These are phyloP conservation scores for Pseudogymnoascus verrucosus DNA, from an alignment of 2,329 filamentous ascomycete genomes.

Conservation along the genomic window DNA sequence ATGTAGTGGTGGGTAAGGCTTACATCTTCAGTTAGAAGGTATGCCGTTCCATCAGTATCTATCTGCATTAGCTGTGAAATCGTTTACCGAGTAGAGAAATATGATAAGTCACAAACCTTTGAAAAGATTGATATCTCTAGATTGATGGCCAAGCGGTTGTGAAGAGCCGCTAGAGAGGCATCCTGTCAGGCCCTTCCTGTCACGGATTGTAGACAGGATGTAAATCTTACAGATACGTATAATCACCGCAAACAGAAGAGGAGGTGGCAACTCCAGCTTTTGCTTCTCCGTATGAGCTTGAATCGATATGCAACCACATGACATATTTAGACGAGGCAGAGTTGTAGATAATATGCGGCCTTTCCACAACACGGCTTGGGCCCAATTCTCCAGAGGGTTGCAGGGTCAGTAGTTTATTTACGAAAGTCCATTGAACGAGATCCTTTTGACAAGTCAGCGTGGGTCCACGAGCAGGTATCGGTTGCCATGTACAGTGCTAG, in stretches of 20 bases:
- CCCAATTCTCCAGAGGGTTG: constrained; percentile 49
- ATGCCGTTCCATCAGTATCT: constrained; percentile 52
- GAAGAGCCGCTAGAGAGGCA: constrained; percentile 19
- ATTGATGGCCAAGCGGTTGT: constrained; percentile 27
- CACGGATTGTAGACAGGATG: not conserved
- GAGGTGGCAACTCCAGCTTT: constrained; percentile 56
- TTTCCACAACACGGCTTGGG: constrained; percentile 53
- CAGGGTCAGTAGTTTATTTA: constrained; percentile 48
- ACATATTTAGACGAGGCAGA: constrained; percentile 56
- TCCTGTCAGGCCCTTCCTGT: constrained; percentile 6
- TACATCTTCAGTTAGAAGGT: constrained; percentile 56
- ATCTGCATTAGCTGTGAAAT: constrained; percentile 24
- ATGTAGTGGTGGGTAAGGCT: constrained; percentile 20
- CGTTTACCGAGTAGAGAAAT: not conserved
- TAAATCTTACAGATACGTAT: constrained; percentile 36
- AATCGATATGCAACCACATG: constrained; percentile 63
- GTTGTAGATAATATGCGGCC: constrained; percentile 63
- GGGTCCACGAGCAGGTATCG: not conserved
- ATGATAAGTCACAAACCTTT: constrained; percentile 17
- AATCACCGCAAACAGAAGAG: constrained; percentile 51
- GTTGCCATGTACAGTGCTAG: constrained; percentile 34
- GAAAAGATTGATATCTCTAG: constrained; percentile 27
- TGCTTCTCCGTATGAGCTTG: constrained; percentile 51
- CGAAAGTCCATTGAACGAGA: constrained; percentile 56
- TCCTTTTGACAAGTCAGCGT: constrained; percentile 28